Conservation (phyloP, 2,329 filamentous ascomycete genomes). For the Colletotrichum scovillei region DNA sequence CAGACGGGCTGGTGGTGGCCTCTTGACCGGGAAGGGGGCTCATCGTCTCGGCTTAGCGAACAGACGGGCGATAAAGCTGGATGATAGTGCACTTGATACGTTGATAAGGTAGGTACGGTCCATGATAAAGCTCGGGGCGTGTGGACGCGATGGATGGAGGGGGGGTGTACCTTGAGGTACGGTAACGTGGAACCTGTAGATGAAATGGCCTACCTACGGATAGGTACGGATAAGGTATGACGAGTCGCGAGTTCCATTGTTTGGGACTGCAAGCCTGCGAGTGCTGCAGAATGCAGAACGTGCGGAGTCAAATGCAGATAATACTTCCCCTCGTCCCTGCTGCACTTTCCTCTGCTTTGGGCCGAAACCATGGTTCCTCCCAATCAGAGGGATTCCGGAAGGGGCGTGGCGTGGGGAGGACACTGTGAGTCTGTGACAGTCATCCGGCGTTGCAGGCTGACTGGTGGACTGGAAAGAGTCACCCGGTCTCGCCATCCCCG, state of each 20-base stretch:
- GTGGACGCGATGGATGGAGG: neutral
- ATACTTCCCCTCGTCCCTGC: neutral
- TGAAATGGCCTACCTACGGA: neutral
- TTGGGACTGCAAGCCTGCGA: neutral
- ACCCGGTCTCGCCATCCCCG: neutral
- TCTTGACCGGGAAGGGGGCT: neutral
- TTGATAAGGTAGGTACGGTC: neutral
- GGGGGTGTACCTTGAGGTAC: neutral
- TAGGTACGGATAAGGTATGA: neutral
- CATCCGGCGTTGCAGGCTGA: neutral
- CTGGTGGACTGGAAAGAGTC: neutral
- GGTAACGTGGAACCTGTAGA: neutral
- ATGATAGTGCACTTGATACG: conserved; percentile 4
- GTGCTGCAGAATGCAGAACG: neutral
- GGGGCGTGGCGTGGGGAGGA: neutral
- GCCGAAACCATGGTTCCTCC: neutral
- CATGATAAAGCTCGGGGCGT: conserved; percentile 35
- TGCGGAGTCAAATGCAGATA: neutral
- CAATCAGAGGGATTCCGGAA: conserved; percentile 1
- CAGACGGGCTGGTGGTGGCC: neutral
- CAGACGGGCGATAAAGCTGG: conserved; percentile 1
- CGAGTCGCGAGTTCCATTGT: neutral
- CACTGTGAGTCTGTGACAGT: neutral
- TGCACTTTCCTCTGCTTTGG: conserved; percentile 11
- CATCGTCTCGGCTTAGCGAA: conserved; percentile 12